Conservation (phyloP, 257 asterid species). For the Solanum lignicaule region DNA sequence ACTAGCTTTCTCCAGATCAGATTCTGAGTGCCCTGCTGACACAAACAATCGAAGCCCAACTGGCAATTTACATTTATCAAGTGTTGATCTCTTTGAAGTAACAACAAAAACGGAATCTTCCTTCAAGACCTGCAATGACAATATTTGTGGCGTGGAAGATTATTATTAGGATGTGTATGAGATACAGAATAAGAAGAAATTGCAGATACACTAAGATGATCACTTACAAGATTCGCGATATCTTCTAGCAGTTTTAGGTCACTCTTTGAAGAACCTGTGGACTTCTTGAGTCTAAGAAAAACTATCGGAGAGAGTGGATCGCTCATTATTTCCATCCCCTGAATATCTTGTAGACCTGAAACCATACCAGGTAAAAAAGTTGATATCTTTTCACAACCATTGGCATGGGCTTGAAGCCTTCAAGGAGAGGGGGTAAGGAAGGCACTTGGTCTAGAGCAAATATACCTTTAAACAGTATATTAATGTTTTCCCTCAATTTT, state of each 20-base stretch:
- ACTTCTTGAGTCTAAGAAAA: constrained; percentile 45
- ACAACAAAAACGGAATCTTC: constrained; percentile 56
- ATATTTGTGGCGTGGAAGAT: not conserved
- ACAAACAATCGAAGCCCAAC: constrained; percentile 60
- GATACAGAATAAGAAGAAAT: not conserved
- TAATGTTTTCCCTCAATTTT: constrained; percentile 48
- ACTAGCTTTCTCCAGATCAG: constrained; percentile 56
- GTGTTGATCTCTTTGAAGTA: constrained; percentile 58
- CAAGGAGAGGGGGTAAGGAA: not conserved
- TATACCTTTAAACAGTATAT: constrained; percentile 42
- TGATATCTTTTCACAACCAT: not conserved
- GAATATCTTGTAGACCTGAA: constrained; percentile 52
- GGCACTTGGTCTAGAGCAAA: not conserved
- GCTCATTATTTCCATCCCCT: constrained; percentile 55
- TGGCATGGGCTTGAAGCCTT: not conserved
- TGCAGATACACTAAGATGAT: not conserved
- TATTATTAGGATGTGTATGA: not conserved
- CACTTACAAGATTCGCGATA: constrained; percentile 46
- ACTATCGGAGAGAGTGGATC: constrained; percentile 67
- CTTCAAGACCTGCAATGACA: constrained; percentile 51
- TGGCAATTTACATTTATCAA: constrained; percentile 79
- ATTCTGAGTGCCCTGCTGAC: constrained; percentile 73
- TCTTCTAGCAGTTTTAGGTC: constrained; percentile 69
- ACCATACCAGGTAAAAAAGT: not conserved
- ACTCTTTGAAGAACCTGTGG: constrained; percentile 54